Base-by-base conservation (phyloP, 73 alveolate species). In the Tetrahymena elliotti region DNA sequence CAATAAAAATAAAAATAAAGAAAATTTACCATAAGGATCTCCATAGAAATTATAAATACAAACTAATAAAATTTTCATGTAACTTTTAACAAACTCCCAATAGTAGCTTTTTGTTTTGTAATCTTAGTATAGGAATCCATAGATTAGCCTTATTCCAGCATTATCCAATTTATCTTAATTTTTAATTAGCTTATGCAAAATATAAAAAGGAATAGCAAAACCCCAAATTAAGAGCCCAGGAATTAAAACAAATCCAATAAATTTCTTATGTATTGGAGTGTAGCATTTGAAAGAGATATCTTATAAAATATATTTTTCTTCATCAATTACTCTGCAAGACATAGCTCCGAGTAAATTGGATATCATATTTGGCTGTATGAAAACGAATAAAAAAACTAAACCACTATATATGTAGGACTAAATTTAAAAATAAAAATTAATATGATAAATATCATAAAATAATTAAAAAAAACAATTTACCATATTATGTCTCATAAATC, bases 251-350 rank as follows among this genome's bases (percentile, higher is more conserved):
- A 93, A 13, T 27, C 53, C 34, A 9, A 94, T 34, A 93, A 93
- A 94, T 84, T 94, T 94, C 27, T 36, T 40, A 84, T 94, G 96
- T 6, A 33, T 35, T 13, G 94, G 37, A n/a, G 94, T 83, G 40
- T 83, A 53, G 33, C 93, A 94, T 36, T 38, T n/a, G 41, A 83
- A 94, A 2, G 96, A 84, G 1, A 94, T 94, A 94, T 94, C 93
- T 5, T 54, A 93, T 83, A 83, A 53, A 94, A 94, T 84, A 93
- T 93, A 94, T 24, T 20, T 41, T 35, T 83, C 16, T 10, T 41
- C 34, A 24, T 93, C 92, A 6, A 94, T 88, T 40, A 83, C 34
- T 39, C 96, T 83, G 40, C 54, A 94, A 38, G 96, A 94, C 33
- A 83, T 33, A 40, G 93, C 36, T 1, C 94, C 92, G 1, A 94